Conservation (phyloP, 176 grass and related monocot species). For the Saccharum officinarum region DNA sequence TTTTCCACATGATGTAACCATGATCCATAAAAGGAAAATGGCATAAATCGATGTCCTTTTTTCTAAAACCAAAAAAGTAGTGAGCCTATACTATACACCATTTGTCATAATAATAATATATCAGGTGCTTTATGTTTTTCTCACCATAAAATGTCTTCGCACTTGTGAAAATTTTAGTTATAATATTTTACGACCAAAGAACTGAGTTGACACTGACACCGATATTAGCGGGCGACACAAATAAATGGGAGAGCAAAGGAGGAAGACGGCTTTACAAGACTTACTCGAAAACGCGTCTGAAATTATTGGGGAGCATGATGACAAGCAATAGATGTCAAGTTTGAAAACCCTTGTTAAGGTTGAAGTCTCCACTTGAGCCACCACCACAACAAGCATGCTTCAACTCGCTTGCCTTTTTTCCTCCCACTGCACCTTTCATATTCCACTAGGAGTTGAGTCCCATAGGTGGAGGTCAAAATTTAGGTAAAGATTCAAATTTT, state of each 20-base stretch:
- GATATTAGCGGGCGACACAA: constrained; percentile 22
- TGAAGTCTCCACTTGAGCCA: constrained; percentile 48
- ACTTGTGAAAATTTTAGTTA: background rate
- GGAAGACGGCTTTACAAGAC: constrained; percentile 21
- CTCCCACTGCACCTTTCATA: constrained; percentile 18
- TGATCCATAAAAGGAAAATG: background rate
- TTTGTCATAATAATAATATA: too few relatives aligned
- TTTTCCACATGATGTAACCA: background rate
- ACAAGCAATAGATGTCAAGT: constrained; percentile 40
- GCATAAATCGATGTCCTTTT: background rate
- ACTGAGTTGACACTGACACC: constrained; percentile 17
- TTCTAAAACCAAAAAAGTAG: background rate
- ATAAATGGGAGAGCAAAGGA: constrained; percentile 16
- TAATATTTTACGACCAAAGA: background rate
- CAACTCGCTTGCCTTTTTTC: constrained; percentile 27
- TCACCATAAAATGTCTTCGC: background rate
- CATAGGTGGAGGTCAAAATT: constrained; percentile 28
- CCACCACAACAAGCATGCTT: constrained; percentile 45
- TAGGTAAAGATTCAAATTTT: constrained; percentile 34
- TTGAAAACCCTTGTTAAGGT: constrained; percentile 43
- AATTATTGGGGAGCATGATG: constrained; percentile 47
- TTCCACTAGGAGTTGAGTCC: constrained; percentile 33
- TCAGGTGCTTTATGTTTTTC: background rate
- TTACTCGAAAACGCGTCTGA: constrained; percentile 35
- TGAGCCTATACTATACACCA: background rate